A percentile compares a stretch with the other conserved stretches of the same genome.
Conservation (phyloP, 2,329 filamentous ascomycete species). For the Podosphaera xanthii region DNA sequence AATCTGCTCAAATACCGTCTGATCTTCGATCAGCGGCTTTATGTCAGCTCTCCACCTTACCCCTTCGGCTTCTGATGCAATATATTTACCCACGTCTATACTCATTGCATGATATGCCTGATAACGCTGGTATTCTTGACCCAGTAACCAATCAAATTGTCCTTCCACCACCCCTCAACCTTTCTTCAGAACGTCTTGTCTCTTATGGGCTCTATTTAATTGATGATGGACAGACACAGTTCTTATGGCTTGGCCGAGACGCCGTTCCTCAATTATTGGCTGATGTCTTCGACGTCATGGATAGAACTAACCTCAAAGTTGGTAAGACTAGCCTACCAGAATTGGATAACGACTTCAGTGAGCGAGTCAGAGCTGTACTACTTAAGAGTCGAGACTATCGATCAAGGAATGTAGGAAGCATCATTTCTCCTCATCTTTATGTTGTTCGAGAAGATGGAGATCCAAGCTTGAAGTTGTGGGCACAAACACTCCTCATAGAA, state of each 20-base stretch:
- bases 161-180: constrained; percentile 62
- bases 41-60: constrained; percentile 81
- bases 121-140: constrained; percentile 70
- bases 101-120: constrained; percentile 88
- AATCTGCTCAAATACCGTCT: constrained; percentile 80
- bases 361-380: constrained; percentile 71
- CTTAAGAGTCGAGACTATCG: constrained; percentile 81
- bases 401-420: constrained; percentile 73
- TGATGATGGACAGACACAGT: constrained; percentile 92
- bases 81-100: constrained; percentile 78
- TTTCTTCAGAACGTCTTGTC: constrained; percentile 70
- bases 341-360: constrained; percentile 89
- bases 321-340: constrained; percentile 76
- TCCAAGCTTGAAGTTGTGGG: constrained; percentile 86
- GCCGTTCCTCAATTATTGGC: constrained; percentile 69
- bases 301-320: constrained; percentile 66
- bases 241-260: constrained; percentile 87
- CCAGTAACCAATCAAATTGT: constrained; percentile 70
- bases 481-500: constrained; percentile 84
- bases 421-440: constrained; percentile 80
- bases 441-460: constrained; percentile 89
- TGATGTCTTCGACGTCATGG: constrained; percentile 77
- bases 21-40: constrained; percentile 85
- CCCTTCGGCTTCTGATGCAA: constrained; percentile 71
- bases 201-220: constrained; percentile 88